Evolutionary conservation across 2,329 filamentous ascomycete genomes (phyloP), one percentile per base, ranked within the genome.

Genomic region (Paraphoma chrysanthemicola): DNA sequence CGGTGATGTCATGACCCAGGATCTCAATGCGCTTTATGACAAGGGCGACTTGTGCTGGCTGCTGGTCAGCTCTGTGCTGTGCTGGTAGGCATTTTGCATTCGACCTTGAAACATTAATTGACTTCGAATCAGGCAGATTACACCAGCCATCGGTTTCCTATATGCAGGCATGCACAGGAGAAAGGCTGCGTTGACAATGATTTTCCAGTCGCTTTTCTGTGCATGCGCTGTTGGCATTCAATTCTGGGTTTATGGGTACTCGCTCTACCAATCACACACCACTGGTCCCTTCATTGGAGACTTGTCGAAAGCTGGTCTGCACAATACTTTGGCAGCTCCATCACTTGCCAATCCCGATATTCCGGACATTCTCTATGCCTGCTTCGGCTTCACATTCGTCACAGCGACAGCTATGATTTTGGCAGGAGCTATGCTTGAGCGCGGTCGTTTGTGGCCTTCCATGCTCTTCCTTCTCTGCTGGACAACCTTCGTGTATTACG

Each of bases 201-300:
- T 82, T 8, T 73, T 82, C 28, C 80, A 82, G 60, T 82, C 79
- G 0, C 74, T 82, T 0, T 81, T 82, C 64, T 82, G 80, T 31
- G 76, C 79, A 1, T 80, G 73, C 45, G 79, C 78, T 0, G 77
- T 75, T 46, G 80, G 79, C 1, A 79, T 82, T 8, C 80, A 82
- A 49, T 82, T 78, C 63, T 82, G 80, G 80, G 70, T 81, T 2
- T 82, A 81, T 54, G 80, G 80, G 0, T 73, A 80, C 46, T 81
- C 78, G 0, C 68, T 82, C 1, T 81, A 82, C 47, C 69, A 73
- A 55, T 72, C 70, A 0, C 72, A 71, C 50, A 74, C 69, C 0
- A 67, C 66, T 4, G 60, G 62, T 7, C 63, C 64, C 1, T 72
- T 74, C 47, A 59, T 74, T 6, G 72, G 71, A 16, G 61, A 74